Base-by-base conservation (phyloP, 1,284 basidiomycete genomes). In the Schizopora paradoxa region DNA sequence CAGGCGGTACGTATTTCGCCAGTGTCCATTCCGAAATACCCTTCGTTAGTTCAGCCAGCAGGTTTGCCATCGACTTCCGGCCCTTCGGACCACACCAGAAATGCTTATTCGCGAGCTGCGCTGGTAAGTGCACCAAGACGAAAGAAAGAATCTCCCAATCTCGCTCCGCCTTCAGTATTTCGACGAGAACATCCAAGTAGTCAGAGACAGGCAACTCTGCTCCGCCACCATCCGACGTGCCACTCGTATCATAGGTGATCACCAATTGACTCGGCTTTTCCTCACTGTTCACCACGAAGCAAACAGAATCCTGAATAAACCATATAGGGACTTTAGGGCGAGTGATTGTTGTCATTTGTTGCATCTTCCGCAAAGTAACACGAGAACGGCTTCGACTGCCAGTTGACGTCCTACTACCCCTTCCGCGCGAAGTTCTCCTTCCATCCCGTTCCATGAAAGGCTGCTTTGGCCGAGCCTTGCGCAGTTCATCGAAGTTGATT, bases 71-170 rank as follows among this genome's bases (percentile, higher is more conserved):
- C 16, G 82, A 75, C 8, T 64, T 65, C 11, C 82, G 73, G 8
- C 88, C 84, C 43, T 82, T 80, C 0, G 87, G 88, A 0, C 96
- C 96, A 60, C 94, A 97, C 65, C 97, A 94, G 46, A 97, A 77
- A 60, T 98, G 92, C 65, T 97, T 98, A 75, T 99, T 99, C 43
- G 86, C 74, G 3, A 99, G 76, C 63, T 99, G 94, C 16, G 83
- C 74, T 0, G 96, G 94, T 1, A 99, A 73, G 64, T 95, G 90
- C 59, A 88, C 91, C 2, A 99, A 73, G 4, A 95, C 73, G 59
- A 96, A 99, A 2, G 92, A 92, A 11, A 98, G 72, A 27, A 99
- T 72, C 56, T 99, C 96, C 95, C 96, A 99, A 53, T 88, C 91
- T 38, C 71, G 77, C 59, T 93, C 91, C 29, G 69, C 72, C 48